Evolutionary conservation across 2,329 filamentous ascomycete species (phyloP).

Genomic region (Bipolaris gigantea): DNA sequence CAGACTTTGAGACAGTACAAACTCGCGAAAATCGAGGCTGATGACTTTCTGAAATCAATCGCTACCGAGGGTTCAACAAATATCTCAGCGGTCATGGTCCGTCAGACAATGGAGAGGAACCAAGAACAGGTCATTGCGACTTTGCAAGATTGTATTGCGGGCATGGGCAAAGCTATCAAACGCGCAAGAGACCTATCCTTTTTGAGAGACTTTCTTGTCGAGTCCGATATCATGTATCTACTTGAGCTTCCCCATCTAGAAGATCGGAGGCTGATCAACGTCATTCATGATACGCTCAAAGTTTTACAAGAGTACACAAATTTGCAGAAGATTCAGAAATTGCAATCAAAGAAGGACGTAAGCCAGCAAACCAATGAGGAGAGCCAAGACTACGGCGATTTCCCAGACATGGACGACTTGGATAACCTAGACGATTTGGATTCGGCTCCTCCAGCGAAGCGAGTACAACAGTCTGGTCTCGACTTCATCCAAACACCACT

Average conservation of each 20-base stretch:
- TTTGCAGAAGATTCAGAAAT: conserved; percentile 15
- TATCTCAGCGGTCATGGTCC: conserved; percentile 53
- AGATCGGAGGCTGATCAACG: conserved; percentile 47
- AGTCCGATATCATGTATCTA: conserved; percentile 50
- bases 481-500: conserved; percentile 54
- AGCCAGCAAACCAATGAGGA: conserved; percentile 55
- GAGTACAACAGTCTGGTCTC: conserved; percentile 25
- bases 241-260: conserved; percentile 58
- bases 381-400: conserved; percentile 67
- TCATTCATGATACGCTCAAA: conserved; percentile 55
- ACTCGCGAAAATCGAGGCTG: conserved; percentile 60
- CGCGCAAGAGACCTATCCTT: conserved; percentile 46
- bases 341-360: conserved; percentile 19
- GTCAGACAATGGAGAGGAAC: conserved; percentile 58
- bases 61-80: conserved; percentile 40
- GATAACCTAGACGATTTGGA: conserved; percentile 45
- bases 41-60: conserved; percentile 53
- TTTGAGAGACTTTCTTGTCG: conserved; percentile 49
- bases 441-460: neutral
- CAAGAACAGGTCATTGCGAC: conserved; percentile 60
- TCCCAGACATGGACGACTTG: conserved; percentile 56
- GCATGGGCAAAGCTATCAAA: conserved; percentile 54
- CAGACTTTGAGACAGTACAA: conserved; percentile 59
- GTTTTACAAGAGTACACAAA: conserved; percentile 49
- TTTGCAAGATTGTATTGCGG: conserved; percentile 55